Evolutionary conservation across 2,329 filamentous ascomycete species (phyloP), one percentile per base, ranked within the genome.

Genomic region (Capronia epimyces): DNA sequence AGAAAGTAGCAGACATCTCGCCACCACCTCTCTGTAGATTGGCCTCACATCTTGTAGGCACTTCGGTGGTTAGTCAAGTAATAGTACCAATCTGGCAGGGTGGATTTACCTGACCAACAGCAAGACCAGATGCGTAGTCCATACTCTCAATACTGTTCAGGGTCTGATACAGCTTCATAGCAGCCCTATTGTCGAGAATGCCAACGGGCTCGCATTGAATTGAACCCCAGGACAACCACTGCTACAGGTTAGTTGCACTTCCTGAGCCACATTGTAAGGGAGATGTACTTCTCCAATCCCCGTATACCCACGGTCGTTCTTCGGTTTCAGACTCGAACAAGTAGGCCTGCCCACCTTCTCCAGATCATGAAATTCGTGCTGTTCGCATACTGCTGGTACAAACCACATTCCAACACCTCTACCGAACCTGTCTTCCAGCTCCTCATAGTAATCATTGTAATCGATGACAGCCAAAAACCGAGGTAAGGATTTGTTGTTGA

Each of bases 191-290:
- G 22, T 37, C 15, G 4, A 57, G 42, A 5, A 45, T 46, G 2
- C 40, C 42, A 21, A 57, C 18, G 4, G 49, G 16, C 10, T 52
- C 22, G 25, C 43, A 46, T 3, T 41, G 21, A 6, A 57, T 20
- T 10, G 49, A 43, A 16, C 46, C 52, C 55, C 55, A 57, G 3
- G 20, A 40, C 1, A 55, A 40, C 34, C 50, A 56, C 54, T 56
- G 18, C 15, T 5, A 20, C 9, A 13, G 9, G 22, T 52, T 46
- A 52, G 36, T 6, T 20, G 15, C 32, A 31, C 22, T 27, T 9
- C 29, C 27, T n/a, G 25, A 43, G 15, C 5, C 13, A 24, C 9
- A 7, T 15, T 5, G 24, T 12, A 22, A 7, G 16, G 3, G 16
- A 18, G 22, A 22, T 31, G 13, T 39, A 53, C 52, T 43, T 59